Evolutionary conservation across 1,139 yeast genomes (phyloP).

Genomic region (Zhuliangozyma blackwelliae): DNA sequence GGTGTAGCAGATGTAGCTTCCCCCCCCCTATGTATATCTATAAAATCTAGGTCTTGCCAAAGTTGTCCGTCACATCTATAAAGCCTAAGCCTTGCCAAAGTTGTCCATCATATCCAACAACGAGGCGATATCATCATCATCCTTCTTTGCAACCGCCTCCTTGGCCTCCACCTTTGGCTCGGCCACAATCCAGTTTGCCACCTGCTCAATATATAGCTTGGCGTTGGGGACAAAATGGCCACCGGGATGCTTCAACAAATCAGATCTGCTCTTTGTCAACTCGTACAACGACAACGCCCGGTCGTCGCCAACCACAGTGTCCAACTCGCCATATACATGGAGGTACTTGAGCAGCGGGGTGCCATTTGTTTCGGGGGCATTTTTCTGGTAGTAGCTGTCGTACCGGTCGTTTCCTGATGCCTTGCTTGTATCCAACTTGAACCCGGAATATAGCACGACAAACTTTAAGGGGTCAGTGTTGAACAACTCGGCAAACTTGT

Average conservation of each 20-base stretch:
- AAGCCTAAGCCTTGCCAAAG: constrained; percentile 20
- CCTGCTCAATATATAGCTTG: constrained; percentile 54
- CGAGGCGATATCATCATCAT: constrained; percentile 27
- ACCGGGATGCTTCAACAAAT: constrained; percentile 68
- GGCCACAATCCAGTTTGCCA: constrained; percentile 49
- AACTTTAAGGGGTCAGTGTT: constrained; percentile 49
- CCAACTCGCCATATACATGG: constrained; percentile 83
- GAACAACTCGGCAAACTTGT: constrained; percentile 27
- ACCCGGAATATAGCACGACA: constrained; percentile 75
- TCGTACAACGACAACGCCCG: constrained; percentile 59
- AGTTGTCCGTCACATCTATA: constrained; percentile 19
- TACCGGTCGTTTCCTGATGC: constrained; percentile 24
- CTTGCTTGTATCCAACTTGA: constrained; percentile 52
- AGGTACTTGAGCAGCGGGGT: constrained; percentile 37
- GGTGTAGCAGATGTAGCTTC: constrained; percentile 2
- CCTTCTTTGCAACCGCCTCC: constrained; percentile 11
- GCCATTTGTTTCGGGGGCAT: constrained; percentile 9
- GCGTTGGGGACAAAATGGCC: constrained; percentile 85
- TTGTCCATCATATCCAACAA: constrained; percentile 37
- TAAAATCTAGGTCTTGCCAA: constrained; percentile 21
- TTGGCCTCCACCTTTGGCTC: constrained; percentile 13
- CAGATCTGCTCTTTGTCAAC: constrained; percentile 42
- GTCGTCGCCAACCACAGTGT: constrained; percentile 80
- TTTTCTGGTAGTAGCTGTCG: constrained; percentile 29
- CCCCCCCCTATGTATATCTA: constrained; percentile 4